Evolutionary conservation across 768 basidiomycete species (phyloP).

Genomic region (Amanita jacksonii): DNA sequence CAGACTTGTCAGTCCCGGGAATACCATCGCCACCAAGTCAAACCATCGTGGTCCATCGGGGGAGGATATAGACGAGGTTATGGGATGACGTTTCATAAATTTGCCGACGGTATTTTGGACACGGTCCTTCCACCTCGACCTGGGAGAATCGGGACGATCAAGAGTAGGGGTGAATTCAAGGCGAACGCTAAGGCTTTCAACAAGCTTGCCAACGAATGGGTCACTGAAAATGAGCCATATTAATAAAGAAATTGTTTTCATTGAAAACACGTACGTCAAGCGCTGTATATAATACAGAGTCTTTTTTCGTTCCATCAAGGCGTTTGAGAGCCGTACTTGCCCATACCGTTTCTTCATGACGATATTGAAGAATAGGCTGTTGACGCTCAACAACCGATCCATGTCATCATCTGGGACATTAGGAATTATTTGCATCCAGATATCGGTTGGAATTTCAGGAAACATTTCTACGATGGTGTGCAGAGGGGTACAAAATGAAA

Average conservation of each 20-base stretch:
- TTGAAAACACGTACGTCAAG: conserved; percentile 14
- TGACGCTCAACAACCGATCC: conserved; percentile 18
- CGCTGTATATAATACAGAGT: conserved; percentile 12
- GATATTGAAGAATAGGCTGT: conserved; percentile 23
- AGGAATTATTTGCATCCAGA: conserved; percentile 23
- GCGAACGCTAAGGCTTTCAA: conserved; percentile 8
- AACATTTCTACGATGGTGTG: no score
- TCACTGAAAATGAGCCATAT: conserved; percentile 10
- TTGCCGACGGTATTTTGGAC: neutral
- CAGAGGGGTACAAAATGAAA: no score
- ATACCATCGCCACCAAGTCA: conserved; percentile 18
- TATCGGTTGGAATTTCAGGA: conserved; percentile 21
- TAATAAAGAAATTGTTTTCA: neutral
- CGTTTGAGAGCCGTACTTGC: conserved; percentile 15
- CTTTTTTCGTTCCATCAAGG: conserved; percentile 10
- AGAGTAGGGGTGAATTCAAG: neutral
- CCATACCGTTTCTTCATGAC: conserved; percentile 22
- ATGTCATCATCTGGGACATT: conserved; percentile 21
- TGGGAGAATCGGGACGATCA: neutral
- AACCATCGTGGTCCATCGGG: conserved; percentile 11
- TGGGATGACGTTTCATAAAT: conserved; percentile 8
- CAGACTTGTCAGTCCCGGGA: conserved; percentile 25
- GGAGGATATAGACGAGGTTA: conserved; percentile 9
- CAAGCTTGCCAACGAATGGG: conserved; percentile 14
- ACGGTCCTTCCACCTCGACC: neutral